Evolutionary conservation across 306 rosid genomes (phyloP).

Genomic region (Vigna nakashimae): DNA sequence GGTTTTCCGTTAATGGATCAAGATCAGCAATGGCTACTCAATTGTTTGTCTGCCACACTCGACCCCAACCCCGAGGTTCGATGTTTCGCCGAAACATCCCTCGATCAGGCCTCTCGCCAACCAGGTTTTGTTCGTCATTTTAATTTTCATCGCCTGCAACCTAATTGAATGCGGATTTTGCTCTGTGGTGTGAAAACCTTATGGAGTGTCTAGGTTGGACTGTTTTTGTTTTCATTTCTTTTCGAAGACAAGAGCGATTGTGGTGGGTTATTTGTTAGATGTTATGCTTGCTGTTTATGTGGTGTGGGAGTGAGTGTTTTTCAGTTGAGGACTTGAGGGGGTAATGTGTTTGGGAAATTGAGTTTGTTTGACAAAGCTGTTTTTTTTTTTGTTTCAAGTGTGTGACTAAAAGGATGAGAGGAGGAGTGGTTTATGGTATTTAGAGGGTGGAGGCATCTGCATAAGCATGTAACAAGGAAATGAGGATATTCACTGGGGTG

Average conservation of each 20-base stretch:
- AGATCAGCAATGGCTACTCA: slow-evolving; percentile 93
- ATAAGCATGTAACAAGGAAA: neutral
- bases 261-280: neutral
- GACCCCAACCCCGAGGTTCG: slow-evolving; percentile 92
- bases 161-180: neutral
- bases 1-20: slow-evolving; percentile 59
- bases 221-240: neutral
- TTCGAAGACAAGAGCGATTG: neutral
- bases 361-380: slow-evolving; percentile 21
- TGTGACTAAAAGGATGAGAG: neutral
- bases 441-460: neutral
- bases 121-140: slow-evolving; percentile 65
- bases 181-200: neutral
- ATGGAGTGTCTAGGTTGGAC: neutral
- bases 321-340: slow-evolving; percentile 8
- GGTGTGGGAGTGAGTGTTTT: slow-evolving; percentile 4
- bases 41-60: slow-evolving; percentile 89
- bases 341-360: slow-evolving; percentile 28
- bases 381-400: neutral
- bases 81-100: slow-evolving; percentile 87
- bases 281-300: slow-evolving; percentile 11
- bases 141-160: neutral
- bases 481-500: neutral
- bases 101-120: slow-evolving; percentile 87
- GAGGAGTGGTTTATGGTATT: neutral